These are phyloP conservation scores for Coelastrella sp. DNA, from an alignment of 139 green algal genomes.

Conservation along the genomic window DNA sequence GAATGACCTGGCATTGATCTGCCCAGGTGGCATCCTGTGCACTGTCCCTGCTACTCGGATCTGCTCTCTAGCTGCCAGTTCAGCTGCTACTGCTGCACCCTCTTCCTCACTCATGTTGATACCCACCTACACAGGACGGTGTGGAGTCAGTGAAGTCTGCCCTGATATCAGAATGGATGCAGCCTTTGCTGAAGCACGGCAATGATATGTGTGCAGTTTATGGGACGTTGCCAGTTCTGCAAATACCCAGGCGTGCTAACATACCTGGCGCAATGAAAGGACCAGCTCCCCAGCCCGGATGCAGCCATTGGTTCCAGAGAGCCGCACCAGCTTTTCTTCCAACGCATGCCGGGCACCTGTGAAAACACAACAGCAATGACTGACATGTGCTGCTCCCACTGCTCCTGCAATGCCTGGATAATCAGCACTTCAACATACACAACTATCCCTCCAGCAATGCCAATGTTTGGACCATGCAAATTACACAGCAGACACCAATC, in stretches of 20 bases:
- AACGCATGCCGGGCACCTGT: not conserved
- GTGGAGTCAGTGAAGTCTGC: not conserved
- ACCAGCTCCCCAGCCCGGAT: not conserved
- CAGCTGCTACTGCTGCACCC: slow-evolving; percentile 10
- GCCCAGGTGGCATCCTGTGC: not conserved
- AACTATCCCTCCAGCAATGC: too few species aligned
- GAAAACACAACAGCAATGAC: not conserved
- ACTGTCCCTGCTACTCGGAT: not conserved
- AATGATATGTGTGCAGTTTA: too few species aligned
- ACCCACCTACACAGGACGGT: not conserved
- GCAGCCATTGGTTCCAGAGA: slow-evolving; percentile 2
- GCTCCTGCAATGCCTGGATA: not conserved
- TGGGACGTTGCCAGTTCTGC: too few species aligned
- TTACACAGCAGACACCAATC: too few species aligned
- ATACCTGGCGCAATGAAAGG: not conserved
- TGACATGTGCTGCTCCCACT: not conserved
- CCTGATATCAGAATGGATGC: not conserved
- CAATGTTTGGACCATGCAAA: too few species aligned
- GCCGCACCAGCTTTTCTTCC: slow-evolving; percentile 20
- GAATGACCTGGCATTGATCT: not conserved
- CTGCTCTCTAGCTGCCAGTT: slow-evolving; percentile 14
- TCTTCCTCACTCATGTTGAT: not conserved
- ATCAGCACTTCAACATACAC: too few species aligned
- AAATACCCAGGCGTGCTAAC: too few species aligned
- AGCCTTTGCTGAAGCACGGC: too few species aligned